Percentiles rank a stretch among this genome's conserved stretches.
Evolutionary conservation across 495 filamentous ascomycete genomes (phyloP).

Genomic region (Neurospora sp.): DNA sequence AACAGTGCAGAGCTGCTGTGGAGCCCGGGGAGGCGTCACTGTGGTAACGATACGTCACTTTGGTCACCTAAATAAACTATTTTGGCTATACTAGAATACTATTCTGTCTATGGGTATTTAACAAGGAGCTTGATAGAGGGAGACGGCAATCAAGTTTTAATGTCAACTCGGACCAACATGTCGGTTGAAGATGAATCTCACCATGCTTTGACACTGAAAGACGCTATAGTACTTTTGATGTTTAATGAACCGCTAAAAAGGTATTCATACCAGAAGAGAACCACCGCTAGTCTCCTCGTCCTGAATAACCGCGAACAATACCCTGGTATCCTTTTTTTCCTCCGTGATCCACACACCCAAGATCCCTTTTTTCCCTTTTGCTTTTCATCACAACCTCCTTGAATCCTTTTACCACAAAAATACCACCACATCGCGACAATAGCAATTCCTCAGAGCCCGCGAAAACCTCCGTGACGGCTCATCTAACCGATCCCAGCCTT

Average conservation of each 20-base stretch:
- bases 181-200: background rate
- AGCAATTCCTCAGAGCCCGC: background rate
- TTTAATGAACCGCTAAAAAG: background rate
- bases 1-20: background rate
- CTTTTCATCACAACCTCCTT: background rate
- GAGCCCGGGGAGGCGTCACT: background rate
- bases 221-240: background rate
- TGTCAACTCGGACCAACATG: too few species aligned
- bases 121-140: background rate
- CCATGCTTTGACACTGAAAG: background rate
- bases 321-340: too few species aligned
- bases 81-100: background rate
- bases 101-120: background rate
- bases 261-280: background rate
- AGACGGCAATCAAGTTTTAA: too few species aligned
- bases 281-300: background rate
- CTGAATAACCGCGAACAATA: background rate
- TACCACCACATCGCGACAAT: background rate
- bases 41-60: background rate
- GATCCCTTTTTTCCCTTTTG: too few species aligned
- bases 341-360: too few species aligned
- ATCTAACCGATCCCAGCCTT: background rate
- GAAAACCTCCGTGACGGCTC: background rate
- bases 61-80: background rate
- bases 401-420: background rate